Percentiles rank a stretch among this genome's conserved stretches.
Evolutionary conservation across 495 filamentous ascomycete genomes (phyloP).

Genomic region (Hyaloscypha variabilis): DNA sequence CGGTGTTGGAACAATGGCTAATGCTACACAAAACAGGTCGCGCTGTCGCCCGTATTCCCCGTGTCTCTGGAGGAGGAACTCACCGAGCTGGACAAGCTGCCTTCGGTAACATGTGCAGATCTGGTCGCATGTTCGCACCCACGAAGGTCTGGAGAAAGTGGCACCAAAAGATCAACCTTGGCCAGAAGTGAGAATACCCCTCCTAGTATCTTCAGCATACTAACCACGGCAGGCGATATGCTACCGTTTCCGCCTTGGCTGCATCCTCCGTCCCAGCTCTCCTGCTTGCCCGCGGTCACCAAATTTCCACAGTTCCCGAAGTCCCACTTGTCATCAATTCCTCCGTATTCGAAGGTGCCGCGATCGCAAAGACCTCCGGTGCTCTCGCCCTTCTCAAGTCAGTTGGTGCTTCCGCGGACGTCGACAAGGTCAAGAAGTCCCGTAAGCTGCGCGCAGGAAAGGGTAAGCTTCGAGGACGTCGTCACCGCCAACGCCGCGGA

Average conservation of each 20-base stretch:
- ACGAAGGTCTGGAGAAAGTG: constrained; percentile 99
- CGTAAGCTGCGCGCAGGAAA: constrained; percentile 96
- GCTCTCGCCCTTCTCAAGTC: constrained; percentile 86
- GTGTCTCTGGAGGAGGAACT: constrained; percentile 99
- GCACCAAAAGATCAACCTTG: constrained; percentile 99
- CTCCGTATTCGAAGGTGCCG: constrained; percentile 75
- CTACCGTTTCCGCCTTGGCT: constrained; percentile 94
- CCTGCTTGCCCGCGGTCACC: constrained; percentile 95
- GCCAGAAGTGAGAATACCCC: constrained; percentile 73
- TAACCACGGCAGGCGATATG: constrained; percentile 73
- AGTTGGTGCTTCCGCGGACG: constrained; percentile 84
- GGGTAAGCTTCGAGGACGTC: constrained; percentile 94
- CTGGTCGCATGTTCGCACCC: constrained; percentile 99
- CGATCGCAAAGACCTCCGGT: constrained; percentile 84
- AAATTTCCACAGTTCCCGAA: constrained; percentile 87
- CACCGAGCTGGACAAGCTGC: constrained; percentile 99
- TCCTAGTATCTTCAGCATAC: constrained; percentile 19
- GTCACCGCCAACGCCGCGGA: constrained; percentile 95
- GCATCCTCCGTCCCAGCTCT: constrained; percentile 93
- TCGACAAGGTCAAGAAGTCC: constrained; percentile 91
- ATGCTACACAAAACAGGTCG: constrained; percentile 66
- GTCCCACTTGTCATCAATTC: constrained; percentile 95
- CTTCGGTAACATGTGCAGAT: constrained; percentile 99
- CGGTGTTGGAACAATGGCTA: constrained; percentile 28
- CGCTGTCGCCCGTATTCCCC: constrained; percentile 99